Evolutionary conservation across 2,329 filamentous ascomycete species (phyloP).

Genomic region (Herpotrichia juniperi): DNA sequence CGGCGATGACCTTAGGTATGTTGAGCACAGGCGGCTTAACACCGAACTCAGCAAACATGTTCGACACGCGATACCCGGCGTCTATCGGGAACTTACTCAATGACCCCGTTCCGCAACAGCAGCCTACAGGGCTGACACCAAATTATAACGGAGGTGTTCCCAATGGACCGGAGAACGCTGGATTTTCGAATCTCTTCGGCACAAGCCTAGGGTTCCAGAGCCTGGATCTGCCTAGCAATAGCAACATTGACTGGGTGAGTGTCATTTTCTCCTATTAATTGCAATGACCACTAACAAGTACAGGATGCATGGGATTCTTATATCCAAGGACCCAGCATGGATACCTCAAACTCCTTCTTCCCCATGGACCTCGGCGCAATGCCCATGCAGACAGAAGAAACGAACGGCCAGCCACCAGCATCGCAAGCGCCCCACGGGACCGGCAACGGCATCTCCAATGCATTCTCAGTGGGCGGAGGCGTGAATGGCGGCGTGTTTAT

Average conservation of each 20-base stretch:
- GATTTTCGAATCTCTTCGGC: conserved; percentile 62
- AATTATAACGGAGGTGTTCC: conserved; percentile 42
- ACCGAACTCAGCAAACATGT: conserved; percentile 53
- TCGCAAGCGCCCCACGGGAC: conserved; percentile 19
- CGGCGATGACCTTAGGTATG: conserved; percentile 74
- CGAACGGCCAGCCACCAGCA: conserved; percentile 22
- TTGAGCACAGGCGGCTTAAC: conserved; percentile 67
- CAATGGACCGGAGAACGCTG: conserved; percentile 52
- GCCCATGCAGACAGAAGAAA: conserved; percentile 37
- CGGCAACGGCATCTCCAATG: conserved; percentile 30
- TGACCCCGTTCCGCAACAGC: conserved; percentile 37
- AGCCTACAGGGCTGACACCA: conserved; percentile 38
- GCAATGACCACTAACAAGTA: conserved; percentile 15
- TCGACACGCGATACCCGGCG: conserved; percentile 46
- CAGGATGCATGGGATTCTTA: conserved; percentile 71
- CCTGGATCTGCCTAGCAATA: conserved; percentile 57
- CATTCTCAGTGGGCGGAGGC: conserved; percentile 29
- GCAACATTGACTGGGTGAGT: conserved; percentile 68
- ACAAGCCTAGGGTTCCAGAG: conserved; percentile 55
- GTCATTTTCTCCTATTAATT: not conserved
- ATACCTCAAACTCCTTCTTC: conserved; percentile 50
- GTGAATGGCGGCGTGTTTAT: conserved; percentile 43
- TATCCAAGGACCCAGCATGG: conserved; percentile 63
- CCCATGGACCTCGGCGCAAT: conserved; percentile 49
- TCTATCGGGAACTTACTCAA: conserved; percentile 47